Conservation (phyloP, 2,329 filamentous ascomycete genomes). For the Lecanicillium sp. region DNA sequence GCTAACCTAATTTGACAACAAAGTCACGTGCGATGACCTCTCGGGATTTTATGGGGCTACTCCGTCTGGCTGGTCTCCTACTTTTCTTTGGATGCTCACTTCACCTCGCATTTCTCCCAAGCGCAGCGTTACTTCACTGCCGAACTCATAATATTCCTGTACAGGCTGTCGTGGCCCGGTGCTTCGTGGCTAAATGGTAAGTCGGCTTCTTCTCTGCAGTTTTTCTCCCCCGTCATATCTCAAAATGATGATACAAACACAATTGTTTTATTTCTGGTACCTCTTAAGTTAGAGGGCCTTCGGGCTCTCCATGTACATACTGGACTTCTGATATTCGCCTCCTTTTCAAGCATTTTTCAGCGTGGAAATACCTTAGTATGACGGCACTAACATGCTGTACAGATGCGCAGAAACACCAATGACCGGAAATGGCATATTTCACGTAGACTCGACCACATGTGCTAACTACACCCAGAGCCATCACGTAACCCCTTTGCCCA, state of each 20-base stretch:
- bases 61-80: slow-evolving; percentile 3
- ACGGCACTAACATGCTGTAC: too few species aligned
- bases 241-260: slow-evolving; percentile 63
- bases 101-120: slow-evolving; percentile 1
- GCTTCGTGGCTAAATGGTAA: too few species aligned
- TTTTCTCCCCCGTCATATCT: slow-evolving; percentile 2
- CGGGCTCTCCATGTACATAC: slow-evolving; percentile 65
- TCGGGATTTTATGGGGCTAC: slow-evolving; percentile 12
- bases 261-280: slow-evolving; percentile 78
- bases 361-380: too few species aligned
- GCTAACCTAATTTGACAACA: background rate
- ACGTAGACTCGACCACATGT: too few species aligned
- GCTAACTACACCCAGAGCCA: too few species aligned
- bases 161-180: too few species aligned
- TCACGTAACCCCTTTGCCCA: too few species aligned
- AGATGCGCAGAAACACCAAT: too few species aligned
- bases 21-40: slow-evolving; percentile 3
- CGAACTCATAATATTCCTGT: too few species aligned
- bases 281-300: slow-evolving; percentile 80
- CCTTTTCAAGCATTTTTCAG: background rate
- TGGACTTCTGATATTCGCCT: slow-evolving; percentile 65
- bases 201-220: too few species aligned
- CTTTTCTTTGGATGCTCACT: background rate
- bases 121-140: background rate
- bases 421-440: too few species aligned